Evolutionary conservation across 208 protist species (phyloP).

Genomic region (Trypanosoma platydactyli): DNA sequence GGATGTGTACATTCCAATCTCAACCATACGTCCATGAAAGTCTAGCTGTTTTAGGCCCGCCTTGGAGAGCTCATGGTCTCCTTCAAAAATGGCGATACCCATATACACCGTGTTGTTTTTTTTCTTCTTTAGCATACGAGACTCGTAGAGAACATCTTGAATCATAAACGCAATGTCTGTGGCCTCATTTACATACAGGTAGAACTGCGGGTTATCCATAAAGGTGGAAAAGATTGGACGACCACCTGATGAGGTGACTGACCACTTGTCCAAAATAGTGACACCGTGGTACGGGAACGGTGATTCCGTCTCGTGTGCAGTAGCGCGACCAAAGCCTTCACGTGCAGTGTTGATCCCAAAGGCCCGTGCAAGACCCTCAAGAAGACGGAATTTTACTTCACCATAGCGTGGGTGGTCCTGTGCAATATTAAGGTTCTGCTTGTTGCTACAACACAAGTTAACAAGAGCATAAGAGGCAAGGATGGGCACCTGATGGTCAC

Average conservation of each 20-base stretch:
- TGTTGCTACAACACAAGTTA: constrained; percentile 87
- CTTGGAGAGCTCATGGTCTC: constrained; percentile 65
- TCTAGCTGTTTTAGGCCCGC: constrained; percentile 87
- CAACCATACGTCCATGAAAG: constrained; percentile 88
- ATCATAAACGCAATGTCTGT: constrained; percentile 88
- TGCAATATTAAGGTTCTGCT: constrained; percentile 71
- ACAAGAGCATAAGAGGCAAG: constrained; percentile 89
- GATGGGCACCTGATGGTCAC: constrained; percentile 90
- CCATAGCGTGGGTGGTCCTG: constrained; percentile 70
- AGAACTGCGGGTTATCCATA: constrained; percentile 93
- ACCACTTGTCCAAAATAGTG: constrained; percentile 84
- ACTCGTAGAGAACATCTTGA: constrained; percentile 87
- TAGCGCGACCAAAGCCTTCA: constrained; percentile 82
- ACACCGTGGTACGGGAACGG: constrained; percentile 90
- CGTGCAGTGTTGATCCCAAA: constrained; percentile 84
- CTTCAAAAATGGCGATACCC: constrained; percentile 88
- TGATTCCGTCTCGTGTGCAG: constrained; percentile 65
- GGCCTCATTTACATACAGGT: constrained; percentile 65
- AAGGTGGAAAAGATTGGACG: constrained; percentile 89
- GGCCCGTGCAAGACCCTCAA: constrained; percentile 85
- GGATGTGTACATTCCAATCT: constrained; percentile 86
- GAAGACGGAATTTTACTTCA: constrained; percentile 85
- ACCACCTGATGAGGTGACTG: constrained; percentile 68
- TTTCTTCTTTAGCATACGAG: constrained; percentile 82
- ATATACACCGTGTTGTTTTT: constrained; percentile 91